These are phyloP conservation scores for Oryza meyeriana DNA, from an alignment of 176 grass and related monocot genomes.

Conservation along the genomic window DNA sequence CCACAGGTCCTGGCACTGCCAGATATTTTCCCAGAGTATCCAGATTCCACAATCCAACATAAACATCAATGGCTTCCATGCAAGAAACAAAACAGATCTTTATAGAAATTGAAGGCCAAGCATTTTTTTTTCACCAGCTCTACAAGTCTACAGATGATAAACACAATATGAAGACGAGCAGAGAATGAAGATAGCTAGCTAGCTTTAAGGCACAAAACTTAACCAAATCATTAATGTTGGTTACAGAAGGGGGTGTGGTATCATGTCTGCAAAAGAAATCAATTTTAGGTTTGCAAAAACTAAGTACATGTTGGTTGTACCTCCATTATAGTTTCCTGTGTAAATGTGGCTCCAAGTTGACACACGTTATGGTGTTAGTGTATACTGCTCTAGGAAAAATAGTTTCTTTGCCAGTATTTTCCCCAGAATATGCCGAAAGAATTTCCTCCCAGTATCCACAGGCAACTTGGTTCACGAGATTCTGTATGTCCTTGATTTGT, in stretches of 20 bases:
- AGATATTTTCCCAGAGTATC: neutral
- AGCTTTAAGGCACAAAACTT: neutral
- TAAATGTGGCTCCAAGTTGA: constrained; percentile 16
- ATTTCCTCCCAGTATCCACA: constrained; percentile 30
- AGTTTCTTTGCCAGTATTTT: neutral
- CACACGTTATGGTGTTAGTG: constrained; percentile 1
- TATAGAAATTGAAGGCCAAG: neutral
- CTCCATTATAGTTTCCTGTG: constrained; percentile 1
- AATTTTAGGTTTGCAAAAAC: neutral
- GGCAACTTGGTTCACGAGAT: neutral
- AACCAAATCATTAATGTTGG: constrained; percentile 6
- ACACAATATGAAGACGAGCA: neutral
- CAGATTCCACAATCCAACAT: no score
- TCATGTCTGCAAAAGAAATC: constrained; percentile 15
- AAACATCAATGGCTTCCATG: neutral
- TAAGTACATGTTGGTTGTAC: constrained; percentile 17
- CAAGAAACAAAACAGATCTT: neutral
- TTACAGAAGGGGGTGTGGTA: constrained; percentile 26
- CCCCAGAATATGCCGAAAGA: constrained; percentile 5
- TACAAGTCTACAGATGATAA: neutral
- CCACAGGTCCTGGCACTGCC: neutral
- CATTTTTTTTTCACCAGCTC: neutral
- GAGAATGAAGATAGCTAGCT: neutral
- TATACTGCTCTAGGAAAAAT: constrained; percentile 7
- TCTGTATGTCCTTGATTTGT: neutral